Conservation (phyloP, 2,329 filamentous ascomycete species). For the Cadophora luteo-olivacea region DNA sequence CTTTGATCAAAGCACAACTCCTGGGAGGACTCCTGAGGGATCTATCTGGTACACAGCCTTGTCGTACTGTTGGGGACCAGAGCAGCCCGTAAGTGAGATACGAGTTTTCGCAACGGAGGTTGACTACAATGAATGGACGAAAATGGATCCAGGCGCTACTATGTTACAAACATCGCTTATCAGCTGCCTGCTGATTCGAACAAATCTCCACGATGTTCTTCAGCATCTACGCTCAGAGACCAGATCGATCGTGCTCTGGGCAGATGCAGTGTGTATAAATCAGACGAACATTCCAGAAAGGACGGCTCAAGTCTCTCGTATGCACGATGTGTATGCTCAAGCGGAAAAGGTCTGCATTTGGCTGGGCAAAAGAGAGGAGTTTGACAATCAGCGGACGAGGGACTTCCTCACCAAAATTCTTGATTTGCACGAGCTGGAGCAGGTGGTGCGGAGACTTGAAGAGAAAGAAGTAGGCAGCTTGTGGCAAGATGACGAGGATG, state of each 20-base stretch:
- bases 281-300: slow-evolving; percentile 25
- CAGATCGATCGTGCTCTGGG: slow-evolving; percentile 19
- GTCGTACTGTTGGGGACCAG: slow-evolving; percentile 14
- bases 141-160: not conserved
- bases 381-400: slow-evolving; percentile 18
- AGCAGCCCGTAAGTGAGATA: not conserved
- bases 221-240: not conserved
- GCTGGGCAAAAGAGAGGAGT: slow-evolving; percentile 21
- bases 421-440: slow-evolving; percentile 1
- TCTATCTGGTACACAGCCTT: not conserved
- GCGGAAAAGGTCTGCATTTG: slow-evolving; percentile 30
- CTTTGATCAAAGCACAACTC: not conserved
- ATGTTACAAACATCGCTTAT: not conserved
- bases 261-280: slow-evolving; percentile 33
- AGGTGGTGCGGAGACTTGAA: not conserved
- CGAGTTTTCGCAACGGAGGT: not conserved
- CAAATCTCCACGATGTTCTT: slow-evolving; percentile 12
- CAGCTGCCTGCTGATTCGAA: not conserved
- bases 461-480: not conserved
- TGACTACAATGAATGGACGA: not conserved
- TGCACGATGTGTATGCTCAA: slow-evolving; percentile 29
- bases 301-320: slow-evolving; percentile 26
- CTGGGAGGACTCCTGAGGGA: too few species aligned
- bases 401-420: slow-evolving; percentile 26
- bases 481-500: slow-evolving; percentile 16